Conservation (phyloP, 345 rosid genomes). For the Triadica sebifera region DNA sequence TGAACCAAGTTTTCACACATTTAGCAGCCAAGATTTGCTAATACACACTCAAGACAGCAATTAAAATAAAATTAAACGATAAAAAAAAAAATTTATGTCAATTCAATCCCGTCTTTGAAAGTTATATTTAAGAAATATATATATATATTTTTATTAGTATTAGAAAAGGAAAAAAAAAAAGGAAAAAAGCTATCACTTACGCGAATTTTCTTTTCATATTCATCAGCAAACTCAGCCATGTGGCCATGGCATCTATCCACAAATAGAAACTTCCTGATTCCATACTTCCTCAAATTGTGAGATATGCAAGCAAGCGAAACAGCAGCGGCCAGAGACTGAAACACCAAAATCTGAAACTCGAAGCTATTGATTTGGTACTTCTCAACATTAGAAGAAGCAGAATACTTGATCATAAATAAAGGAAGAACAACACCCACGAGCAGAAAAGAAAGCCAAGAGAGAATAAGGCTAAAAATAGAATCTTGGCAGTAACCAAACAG, state of each 20-base stretch:
- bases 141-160: too few relatives aligned
- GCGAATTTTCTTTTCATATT: conserved; percentile 28
- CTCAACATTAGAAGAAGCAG: conserved; percentile 18
- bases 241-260: conserved; percentile 36
- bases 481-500: conserved; percentile 38
- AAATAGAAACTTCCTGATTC: conserved; percentile 37
- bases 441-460: conserved; percentile 38
- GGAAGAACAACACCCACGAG: conserved; percentile 42
- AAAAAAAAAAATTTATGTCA: too few relatives aligned
- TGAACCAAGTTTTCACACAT: too few relatives aligned
- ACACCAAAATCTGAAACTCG: conserved; percentile 32
- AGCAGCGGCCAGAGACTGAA: conserved; percentile 35
- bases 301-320: conserved; percentile 36
- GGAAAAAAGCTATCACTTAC: too few relatives aligned
- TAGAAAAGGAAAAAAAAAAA: too few relatives aligned
- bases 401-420: conserved; percentile 7
- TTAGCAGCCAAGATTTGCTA: too few relatives aligned
- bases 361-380: conserved; percentile 24
- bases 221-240: conserved; percentile 18
- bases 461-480: conserved; percentile 21
- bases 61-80: too few relatives aligned
- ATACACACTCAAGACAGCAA: too few relatives aligned
- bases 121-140: too few relatives aligned
- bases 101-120: too few relatives aligned
- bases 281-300: conserved; percentile 37